A percentile compares a stretch with the other conserved stretches of the same genome.
phyloP scores from a whole-genome alignment of 257 asterid genomes.

The Hygrophila difformis region DNA sequence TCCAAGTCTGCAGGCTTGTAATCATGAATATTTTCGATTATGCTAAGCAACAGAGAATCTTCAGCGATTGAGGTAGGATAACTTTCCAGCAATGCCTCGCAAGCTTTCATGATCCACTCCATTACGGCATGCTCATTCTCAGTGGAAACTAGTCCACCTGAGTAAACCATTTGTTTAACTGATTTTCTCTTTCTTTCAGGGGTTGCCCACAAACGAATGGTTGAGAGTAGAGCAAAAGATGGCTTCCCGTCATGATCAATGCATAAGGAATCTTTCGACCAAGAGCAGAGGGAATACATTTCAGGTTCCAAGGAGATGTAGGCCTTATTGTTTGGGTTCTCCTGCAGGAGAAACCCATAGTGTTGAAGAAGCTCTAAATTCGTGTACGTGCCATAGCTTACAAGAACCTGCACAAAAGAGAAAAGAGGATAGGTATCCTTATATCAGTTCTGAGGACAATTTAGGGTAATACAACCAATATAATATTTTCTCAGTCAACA shows the following conservation, averaged over 20 bases:
- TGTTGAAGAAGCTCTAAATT: conserved; percentile 90
- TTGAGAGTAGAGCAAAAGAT: conserved; percentile 61
- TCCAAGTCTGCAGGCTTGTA: background rate
- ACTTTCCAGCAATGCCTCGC: conserved; percentile 29
- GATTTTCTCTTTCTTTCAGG: conserved; percentile 45
- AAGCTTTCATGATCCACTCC: conserved; percentile 41
- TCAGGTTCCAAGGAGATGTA: conserved; percentile 64
- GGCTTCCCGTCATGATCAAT: conserved; percentile 64
- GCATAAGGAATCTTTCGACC: conserved; percentile 62
- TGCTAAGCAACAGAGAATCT: conserved; percentile 21
- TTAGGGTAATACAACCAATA: too few relatives aligned
- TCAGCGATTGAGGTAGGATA: conserved; percentile 44
- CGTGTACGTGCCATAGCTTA: conserved; percentile 91
- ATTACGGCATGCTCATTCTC: conserved; percentile 49
- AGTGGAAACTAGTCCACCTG: conserved; percentile 48
- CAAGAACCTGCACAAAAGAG: conserved; percentile 52
- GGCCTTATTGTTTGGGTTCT: conserved; percentile 74
- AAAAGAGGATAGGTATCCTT: too few relatives aligned
- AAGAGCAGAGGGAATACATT: conserved; percentile 52
- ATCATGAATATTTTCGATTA: conserved; percentile 18
- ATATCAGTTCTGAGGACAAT: too few relatives aligned
- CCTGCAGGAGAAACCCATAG: conserved; percentile 72
- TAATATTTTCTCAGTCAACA: too few relatives aligned
- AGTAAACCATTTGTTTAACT: conserved; percentile 41
- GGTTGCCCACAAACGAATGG: conserved; percentile 77